Conservation (phyloP, 2,329 filamentous ascomycete genomes). For the Pseudogymnoascus sp. region DNA sequence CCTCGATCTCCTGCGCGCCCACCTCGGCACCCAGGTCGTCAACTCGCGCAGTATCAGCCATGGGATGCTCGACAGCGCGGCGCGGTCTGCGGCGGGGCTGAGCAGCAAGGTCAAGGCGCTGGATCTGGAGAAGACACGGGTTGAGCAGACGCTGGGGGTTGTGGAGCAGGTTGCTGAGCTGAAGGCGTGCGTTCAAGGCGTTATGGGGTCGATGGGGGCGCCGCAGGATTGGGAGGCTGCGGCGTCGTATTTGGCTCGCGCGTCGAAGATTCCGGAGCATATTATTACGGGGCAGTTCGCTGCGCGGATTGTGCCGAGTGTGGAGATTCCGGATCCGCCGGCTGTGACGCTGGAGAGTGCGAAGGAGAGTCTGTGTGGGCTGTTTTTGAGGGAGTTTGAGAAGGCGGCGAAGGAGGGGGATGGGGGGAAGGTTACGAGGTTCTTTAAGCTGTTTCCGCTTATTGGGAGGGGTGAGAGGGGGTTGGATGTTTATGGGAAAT, state of each 20-base stretch:
- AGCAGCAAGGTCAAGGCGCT: constrained; percentile 80
- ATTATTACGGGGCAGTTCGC: constrained; percentile 83
- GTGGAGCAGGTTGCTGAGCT: constrained; percentile 96
- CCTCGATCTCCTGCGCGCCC: constrained; percentile 80
- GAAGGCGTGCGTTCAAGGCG: constrained; percentile 90
- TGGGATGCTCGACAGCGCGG: constrained; percentile 81
- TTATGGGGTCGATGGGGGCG: constrained; percentile 92
- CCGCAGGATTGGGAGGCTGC: constrained; percentile 98
- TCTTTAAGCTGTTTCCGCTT: constrained; percentile 96
- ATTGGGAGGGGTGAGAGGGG: constrained; percentile 85
- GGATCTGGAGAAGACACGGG: constrained; percentile 83
- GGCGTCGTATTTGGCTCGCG: constrained; percentile 78
- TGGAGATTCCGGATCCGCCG: constrained; percentile 89
- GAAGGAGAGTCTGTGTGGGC: constrained; percentile 76
- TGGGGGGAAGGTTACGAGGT: constrained; percentile 80
- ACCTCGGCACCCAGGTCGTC: constrained; percentile 78
- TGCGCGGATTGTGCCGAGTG: constrained; percentile 84
- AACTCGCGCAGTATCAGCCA: constrained; percentile 76
- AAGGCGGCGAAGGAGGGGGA: constrained; percentile 83
- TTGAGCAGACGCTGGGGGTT: constrained; percentile 81
- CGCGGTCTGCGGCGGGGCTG: constrained; percentile 75
- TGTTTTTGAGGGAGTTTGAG: constrained; percentile 93
- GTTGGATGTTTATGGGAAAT: constrained; percentile 87
- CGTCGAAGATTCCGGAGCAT: constrained; percentile 68
- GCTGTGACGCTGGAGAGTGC: constrained; percentile 79